A percentile compares a stretch with the other conserved stretches of the same genome.
Conservation (phyloP, 192 early-diverging fungal species). For the Backusella liffmaniae region DNA sequence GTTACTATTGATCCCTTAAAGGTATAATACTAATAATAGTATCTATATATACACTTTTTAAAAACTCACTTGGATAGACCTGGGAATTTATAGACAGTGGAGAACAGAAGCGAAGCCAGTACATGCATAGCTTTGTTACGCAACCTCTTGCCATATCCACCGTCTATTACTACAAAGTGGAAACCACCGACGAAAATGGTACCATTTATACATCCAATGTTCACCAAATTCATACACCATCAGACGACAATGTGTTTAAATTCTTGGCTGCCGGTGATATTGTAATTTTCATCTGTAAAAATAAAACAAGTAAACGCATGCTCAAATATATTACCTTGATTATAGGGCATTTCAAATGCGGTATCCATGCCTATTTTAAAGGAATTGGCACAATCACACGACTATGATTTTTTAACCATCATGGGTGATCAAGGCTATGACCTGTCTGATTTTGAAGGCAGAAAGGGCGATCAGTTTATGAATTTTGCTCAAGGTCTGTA, state of each 20-base stretch:
- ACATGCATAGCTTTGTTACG: conserved; percentile 18
- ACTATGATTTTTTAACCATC: conserved; percentile 28
- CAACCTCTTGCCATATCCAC: conserved; percentile 2
- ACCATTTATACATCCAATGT: background rate
- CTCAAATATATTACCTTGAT: too few species aligned
- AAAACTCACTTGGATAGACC: background rate
- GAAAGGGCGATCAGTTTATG: conserved; percentile 30
- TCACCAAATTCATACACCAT: conserved; percentile 13
- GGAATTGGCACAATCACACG: conserved; percentile 17
- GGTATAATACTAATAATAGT: background rate
- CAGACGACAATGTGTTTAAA: conserved; percentile 13
- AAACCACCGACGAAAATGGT: background rate
- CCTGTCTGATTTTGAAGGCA: conserved; percentile 25
- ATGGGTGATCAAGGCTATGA: conserved; percentile 31
- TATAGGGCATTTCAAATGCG: conserved; percentile 21
- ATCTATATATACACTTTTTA: background rate
- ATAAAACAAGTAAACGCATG: background rate
- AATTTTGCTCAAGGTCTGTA: conserved; percentile 18
- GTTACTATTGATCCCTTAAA: background rate
- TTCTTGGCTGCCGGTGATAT: conserved; percentile 30
- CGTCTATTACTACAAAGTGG: conserved; percentile 19
- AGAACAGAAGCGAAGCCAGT: background rate
- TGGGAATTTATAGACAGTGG: conserved; percentile 30
- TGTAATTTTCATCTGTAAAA: background rate
- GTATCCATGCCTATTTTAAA: conserved; percentile 13